phyloP scores from a whole-genome alignment of 177 flowering plant genomes.

The Tripterygium wilfordii region DNA sequence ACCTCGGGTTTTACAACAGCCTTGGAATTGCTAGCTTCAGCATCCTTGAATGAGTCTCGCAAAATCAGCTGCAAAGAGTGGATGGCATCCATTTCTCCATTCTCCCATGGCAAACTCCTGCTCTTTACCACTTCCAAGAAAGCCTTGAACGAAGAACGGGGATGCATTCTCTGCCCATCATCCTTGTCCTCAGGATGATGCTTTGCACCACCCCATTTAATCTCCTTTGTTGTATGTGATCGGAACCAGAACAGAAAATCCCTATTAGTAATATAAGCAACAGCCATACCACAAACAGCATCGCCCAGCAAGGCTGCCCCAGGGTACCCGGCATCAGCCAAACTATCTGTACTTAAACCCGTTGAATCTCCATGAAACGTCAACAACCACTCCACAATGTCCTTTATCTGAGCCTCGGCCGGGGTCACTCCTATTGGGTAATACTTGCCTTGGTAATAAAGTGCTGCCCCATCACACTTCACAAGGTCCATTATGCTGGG shows the following conservation, averaged over 20 bases:
- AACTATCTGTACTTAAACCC: constrained; percentile 91
- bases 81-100: constrained; percentile 96
- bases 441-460: constrained; percentile 68
- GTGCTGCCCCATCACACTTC: constrained; percentile 94
- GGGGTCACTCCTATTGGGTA: constrained; percentile 82
- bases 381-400: constrained; percentile 76
- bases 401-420: constrained; percentile 77
- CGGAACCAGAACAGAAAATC: constrained; percentile 95
- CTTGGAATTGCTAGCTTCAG: constrained; percentile 53
- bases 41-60: constrained; percentile 73
- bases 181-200: constrained; percentile 96
- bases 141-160: constrained; percentile 93
- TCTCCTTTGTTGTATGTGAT: constrained; percentile 85
- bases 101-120: constrained; percentile 92
- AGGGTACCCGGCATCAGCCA: constrained; percentile 90
- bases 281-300: constrained; percentile 99
- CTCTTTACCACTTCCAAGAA: constrained; percentile 94
- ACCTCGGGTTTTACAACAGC: constrained; percentile 39
- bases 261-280: constrained; percentile 68
- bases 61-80: constrained; percentile 94
- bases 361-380: constrained; percentile 79
- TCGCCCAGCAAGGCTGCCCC: constrained; percentile 86
- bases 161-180: constrained; percentile 93
- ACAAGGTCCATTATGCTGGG: constrained; percentile 95
- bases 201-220: constrained; percentile 99